A percentile compares a stretch with the other conserved stretches of the same genome.
Conservation (phyloP, 2,329 filamentous ascomycete genomes). For the Fusarium pseudonygamai region DNA sequence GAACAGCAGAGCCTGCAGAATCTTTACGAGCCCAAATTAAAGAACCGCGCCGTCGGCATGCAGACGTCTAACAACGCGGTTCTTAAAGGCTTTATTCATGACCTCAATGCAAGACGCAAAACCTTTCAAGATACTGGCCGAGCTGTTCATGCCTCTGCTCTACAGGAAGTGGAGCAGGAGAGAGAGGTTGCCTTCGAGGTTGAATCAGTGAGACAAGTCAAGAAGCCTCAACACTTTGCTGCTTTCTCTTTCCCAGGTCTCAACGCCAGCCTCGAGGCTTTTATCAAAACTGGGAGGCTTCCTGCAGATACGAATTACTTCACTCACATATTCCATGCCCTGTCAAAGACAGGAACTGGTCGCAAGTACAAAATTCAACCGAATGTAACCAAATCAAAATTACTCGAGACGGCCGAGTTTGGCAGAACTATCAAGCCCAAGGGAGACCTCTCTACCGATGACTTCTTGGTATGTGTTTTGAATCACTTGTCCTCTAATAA, state of each 20-base stretch:
- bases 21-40: slow-evolving; percentile 59
- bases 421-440: slow-evolving; percentile 35
- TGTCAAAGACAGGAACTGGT: slow-evolving; percentile 47
- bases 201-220: slow-evolving; percentile 64
- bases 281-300: slow-evolving; percentile 58
- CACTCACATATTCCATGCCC: slow-evolving; percentile 51
- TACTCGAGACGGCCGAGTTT: slow-evolving; percentile 47
- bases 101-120: slow-evolving; percentile 34
- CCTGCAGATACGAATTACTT: slow-evolving; percentile 45
- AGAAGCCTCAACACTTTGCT: slow-evolving; percentile 56
- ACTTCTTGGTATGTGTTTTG: slow-evolving; percentile 34
- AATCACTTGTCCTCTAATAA: neutral
- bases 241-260: slow-evolving; percentile 57
- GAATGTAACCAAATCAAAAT: slow-evolving; percentile 28
- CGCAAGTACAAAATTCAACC: slow-evolving; percentile 46
- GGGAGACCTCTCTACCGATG: slow-evolving; percentile 33
- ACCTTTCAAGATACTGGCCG: slow-evolving; percentile 39
- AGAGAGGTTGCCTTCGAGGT: slow-evolving; percentile 67
- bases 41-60: slow-evolving; percentile 11
- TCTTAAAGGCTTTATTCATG: slow-evolving; percentile 31
- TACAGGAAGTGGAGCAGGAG: slow-evolving; percentile 69
- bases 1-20: slow-evolving; percentile 67
- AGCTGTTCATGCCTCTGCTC: slow-evolving; percentile 57
- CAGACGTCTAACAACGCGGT: slow-evolving; percentile 20
- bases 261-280: slow-evolving; percentile 57